A percentile compares a stretch with the other conserved stretches of the same genome.
Conservation (phyloP, 2,329 filamentous ascomycete genomes). For the Ophiostoma triangulosporum region DNA sequence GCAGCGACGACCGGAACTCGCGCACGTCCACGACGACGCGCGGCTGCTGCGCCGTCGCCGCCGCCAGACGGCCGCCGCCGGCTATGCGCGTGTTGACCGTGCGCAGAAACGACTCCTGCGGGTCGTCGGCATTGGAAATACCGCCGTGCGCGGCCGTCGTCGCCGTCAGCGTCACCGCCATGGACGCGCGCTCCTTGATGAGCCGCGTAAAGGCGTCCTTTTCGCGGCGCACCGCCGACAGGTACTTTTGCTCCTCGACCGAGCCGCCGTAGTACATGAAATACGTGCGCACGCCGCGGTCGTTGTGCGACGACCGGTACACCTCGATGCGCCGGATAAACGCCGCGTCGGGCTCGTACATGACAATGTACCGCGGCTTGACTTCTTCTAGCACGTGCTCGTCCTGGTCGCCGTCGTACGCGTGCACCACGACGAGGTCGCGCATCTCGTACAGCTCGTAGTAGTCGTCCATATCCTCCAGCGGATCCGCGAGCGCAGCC, state of each 20-base stretch:
- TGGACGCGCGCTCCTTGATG: slow-evolving; percentile 85
- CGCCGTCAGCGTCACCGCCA: slow-evolving; percentile 75
- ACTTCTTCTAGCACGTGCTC: slow-evolving; percentile 93
- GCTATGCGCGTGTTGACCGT: slow-evolving; percentile 96
- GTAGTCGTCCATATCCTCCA: slow-evolving; percentile 85
- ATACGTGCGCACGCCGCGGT: slow-evolving; percentile 80
- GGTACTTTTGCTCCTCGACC: slow-evolving; percentile 88
- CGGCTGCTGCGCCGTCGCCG: slow-evolving; percentile 77
- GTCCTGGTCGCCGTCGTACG: slow-evolving; percentile 91
- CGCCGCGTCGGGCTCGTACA: slow-evolving; percentile 93
- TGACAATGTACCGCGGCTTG: slow-evolving; percentile 87
- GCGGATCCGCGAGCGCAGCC: slow-evolving; percentile 46
- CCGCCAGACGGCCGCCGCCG: slow-evolving; percentile 75
- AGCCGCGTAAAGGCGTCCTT: slow-evolving; percentile 93
- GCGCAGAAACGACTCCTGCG: slow-evolving; percentile 81
- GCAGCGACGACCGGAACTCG: slow-evolving; percentile 86
- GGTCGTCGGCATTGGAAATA: slow-evolving; percentile 45
- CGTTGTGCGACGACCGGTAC: slow-evolving; percentile 85
- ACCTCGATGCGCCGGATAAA: slow-evolving; percentile 93
- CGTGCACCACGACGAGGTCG: slow-evolving; percentile 76
- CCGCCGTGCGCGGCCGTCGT: slow-evolving; percentile 40
- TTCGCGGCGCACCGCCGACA: slow-evolving; percentile 79
- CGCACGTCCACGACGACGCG: slow-evolving; percentile 90
- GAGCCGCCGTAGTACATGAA: slow-evolving; percentile 94
- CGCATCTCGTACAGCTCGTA: slow-evolving; percentile 87